These are phyloP conservation scores for Micromonas pusilla DNA, from an alignment of 139 green algal genomes.

Conservation along the genomic window DNA sequence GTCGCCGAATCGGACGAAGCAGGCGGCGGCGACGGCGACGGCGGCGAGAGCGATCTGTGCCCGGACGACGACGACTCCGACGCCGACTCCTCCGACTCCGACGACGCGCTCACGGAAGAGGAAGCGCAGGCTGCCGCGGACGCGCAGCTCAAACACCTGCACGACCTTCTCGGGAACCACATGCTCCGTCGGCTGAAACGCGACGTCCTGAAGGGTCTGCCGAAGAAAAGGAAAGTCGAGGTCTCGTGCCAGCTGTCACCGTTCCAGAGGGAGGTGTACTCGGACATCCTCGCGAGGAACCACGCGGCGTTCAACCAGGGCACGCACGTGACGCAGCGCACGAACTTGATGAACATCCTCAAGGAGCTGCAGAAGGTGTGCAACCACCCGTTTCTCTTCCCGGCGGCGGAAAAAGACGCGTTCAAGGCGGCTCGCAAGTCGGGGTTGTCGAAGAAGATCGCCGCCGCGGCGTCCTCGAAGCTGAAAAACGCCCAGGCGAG, in stretches of 20 bases:
- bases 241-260: slow-evolving; percentile 85
- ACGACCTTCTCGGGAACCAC: slow-evolving; percentile 71
- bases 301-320: slow-evolving; percentile 90
- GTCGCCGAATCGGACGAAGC: not conserved
- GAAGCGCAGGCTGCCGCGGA: slow-evolving; percentile 22
- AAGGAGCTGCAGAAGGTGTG: slow-evolving; percentile 90
- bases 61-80: too few relatives aligned
- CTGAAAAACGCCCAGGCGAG: too few relatives aligned
- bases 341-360: slow-evolving; percentile 84
- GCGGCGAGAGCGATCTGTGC: too few relatives aligned
- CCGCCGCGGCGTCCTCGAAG: not conserved
- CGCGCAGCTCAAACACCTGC: slow-evolving; percentile 54
- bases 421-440: not conserved
- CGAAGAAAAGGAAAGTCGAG: slow-evolving; percentile 85
- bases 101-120: slow-evolving; percentile 32
- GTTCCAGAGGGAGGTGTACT: slow-evolving; percentile 87
- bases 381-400: slow-evolving; percentile 69
- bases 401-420: not conserved
- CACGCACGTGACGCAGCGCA: slow-evolving; percentile 40
- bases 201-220: slow-evolving; percentile 80
- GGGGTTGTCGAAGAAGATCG: not conserved
- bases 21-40: too few relatives aligned
- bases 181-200: slow-evolving; percentile 88
- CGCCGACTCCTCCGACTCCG: too few relatives aligned
- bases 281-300: slow-evolving; percentile 90